Evolutionary conservation across 1,284 basidiomycete genomes (phyloP), one percentile per base, ranked within the genome.

Genomic region (Coniophora puteana): DNA sequence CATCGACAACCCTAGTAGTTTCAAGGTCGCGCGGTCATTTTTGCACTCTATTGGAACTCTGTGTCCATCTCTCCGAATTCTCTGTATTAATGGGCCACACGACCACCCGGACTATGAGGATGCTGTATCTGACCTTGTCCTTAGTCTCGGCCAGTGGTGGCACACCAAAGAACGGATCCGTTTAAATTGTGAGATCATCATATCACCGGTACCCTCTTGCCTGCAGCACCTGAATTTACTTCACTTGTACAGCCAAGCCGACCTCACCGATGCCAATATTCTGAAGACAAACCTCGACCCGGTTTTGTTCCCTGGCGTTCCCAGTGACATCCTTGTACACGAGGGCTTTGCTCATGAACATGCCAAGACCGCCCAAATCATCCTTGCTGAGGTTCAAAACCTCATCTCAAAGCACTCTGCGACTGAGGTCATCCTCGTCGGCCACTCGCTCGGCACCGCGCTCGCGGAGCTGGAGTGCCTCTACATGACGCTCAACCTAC

Each of bases 371-470:
- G 71, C 69, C 1, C 13, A 41, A 1, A 49, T 53, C 11, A 63
- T 75, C 42, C 59, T 74, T 12, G 37, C 55, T 6, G 64, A 72
- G 33, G 65, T 69, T 16, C 53, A 66, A 35, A 54, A 46, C 18
- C 52, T 70, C 13, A 57, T 76, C 35, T 44, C 51, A 5, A 20
- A 46, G 13, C 51, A 62, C 40, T 52, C 59, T 17, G 61, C 67
- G 1, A 62, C 46, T 10, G 57, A 58, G 14, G 68, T 76, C 36
- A 62, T 58, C 8, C 41, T 65, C 42, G 69, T 68, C 27, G 74
- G 76, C 3, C 77, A 78, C 50, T 78, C 72, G 16, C 67, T 78
- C n/a, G 78, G 76, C 22, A 76, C 73, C 31, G 76, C 75, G 13
- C 57, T 79, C 17, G 71, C 74, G 5, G 68, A 73, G 48, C 67